Base-by-base conservation (phyloP, 2,329 filamentous ascomycete genomes). In the Trichoderma sp. region DNA sequence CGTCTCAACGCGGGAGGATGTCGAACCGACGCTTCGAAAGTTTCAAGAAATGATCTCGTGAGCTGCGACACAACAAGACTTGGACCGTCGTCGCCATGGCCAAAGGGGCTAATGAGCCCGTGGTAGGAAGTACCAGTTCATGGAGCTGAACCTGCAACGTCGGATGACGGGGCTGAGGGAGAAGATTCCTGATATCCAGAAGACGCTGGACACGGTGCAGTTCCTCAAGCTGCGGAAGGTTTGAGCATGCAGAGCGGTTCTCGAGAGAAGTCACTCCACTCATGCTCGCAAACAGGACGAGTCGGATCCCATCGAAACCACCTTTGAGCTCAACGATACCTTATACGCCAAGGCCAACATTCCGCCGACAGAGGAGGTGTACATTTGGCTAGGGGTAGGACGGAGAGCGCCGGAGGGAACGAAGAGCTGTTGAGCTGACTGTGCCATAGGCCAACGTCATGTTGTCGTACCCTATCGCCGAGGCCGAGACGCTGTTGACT, bases 111-210 rank as follows among this genome's bases (percentile, higher is more conserved):
- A 65, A 67, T 65, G 41, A 45, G 65, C 65, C 65, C 62, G 62
- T 47, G 62, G 76, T 75, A 96, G 93, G 72, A 99, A 99, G 84
- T 99, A 99, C 81, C 95, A 98, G 78, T 99, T 98, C 80, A 99
- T 99, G 95, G 93, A 98, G 80, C 83, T 90, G 75, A 98, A 97
- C 78, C 91, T 95, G 66, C 90, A 96, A 77, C 86, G 92, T 68
- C 87, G 95, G 55, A 89, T 91, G 61, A 83, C 85, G 4, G 93
- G 93, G 2, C 81, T 99, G 64, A 91, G 89, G 74, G 93, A 97
- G 74, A 99, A 98, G 82, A 93, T 99, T 70, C 95, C 95, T 0
- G 95, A 99, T 76, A 98, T 99, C 69, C 89, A 92, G 73, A 97
- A 97, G 83, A 98, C 95, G 0, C 80, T 98, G 66, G 94, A 98